Percentiles rank a stretch among this genome's conserved stretches.
Evolutionary conservation across 495 filamentous ascomycete genomes (phyloP).

Genomic region (Pseudoneurospora amorphoporcata): DNA sequence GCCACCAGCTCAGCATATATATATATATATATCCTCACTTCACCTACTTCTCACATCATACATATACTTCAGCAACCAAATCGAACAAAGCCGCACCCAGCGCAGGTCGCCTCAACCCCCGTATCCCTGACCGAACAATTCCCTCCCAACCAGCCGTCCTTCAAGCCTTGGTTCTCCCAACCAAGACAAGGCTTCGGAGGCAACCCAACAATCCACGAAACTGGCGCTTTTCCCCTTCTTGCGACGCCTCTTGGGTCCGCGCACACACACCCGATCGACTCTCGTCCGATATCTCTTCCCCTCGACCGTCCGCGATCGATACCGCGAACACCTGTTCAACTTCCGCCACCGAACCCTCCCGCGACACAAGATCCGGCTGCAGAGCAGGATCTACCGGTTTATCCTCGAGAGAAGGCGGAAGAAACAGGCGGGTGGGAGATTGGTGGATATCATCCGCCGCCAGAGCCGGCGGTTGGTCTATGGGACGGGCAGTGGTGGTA

Average conservation of each 20-base stretch:
- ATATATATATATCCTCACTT: not conserved
- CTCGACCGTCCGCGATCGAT: slow-evolving; percentile 25
- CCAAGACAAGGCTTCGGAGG: not conserved
- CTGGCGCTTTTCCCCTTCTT: slow-evolving; percentile 17
- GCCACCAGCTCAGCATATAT: not conserved
- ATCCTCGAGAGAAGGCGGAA: slow-evolving; percentile 54
- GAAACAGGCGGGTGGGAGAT: slow-evolving; percentile 35
- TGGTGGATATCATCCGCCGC: slow-evolving; percentile 42
- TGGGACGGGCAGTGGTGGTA: not conserved
- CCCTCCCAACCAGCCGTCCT: not conserved
- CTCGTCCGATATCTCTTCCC: slow-evolving; percentile 54
- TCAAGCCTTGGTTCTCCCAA: not conserved
- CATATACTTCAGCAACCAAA: not conserved
- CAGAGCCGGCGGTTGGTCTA: slow-evolving; percentile 36
- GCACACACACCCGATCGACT: slow-evolving; percentile 5
- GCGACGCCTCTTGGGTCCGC: slow-evolving; percentile 7
- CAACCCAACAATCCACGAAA: slow-evolving; percentile 2
- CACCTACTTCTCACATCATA: not conserved
- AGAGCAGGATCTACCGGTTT: slow-evolving; percentile 65
- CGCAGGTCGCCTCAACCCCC: not conserved
- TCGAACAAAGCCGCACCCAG: not conserved
- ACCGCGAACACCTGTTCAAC: slow-evolving; percentile 50
- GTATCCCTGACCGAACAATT: not conserved
- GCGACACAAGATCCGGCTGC: slow-evolving; percentile 53
- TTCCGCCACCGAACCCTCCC: slow-evolving; percentile 69